These are phyloP conservation scores for Blumeriella jaapii DNA, from an alignment of 2,329 filamentous ascomycete species.

Conservation along the genomic window DNA sequence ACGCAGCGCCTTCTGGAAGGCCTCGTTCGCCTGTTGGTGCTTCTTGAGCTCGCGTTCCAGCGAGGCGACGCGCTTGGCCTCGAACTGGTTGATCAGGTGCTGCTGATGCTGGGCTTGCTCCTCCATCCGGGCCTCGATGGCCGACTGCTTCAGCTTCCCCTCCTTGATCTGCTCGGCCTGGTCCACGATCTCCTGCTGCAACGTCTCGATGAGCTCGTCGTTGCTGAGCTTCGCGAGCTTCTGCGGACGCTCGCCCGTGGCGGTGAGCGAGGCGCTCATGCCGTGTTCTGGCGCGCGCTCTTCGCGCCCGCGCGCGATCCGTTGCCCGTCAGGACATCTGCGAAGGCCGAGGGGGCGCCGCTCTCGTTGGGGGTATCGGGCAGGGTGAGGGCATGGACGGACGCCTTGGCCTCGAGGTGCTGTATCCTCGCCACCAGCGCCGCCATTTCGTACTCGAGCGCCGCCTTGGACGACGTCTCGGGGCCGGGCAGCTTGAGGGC, in stretches of 20 bases:
- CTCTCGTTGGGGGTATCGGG: slow-evolving; percentile 77
- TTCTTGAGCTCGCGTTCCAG: slow-evolving; percentile 91
- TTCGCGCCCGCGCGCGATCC: slow-evolving; percentile 27
- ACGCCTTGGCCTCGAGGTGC: slow-evolving; percentile 68
- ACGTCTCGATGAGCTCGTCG: slow-evolving; percentile 73
- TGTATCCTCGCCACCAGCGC: slow-evolving; percentile 69
- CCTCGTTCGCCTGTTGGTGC: slow-evolving; percentile 95
- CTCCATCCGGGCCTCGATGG: slow-evolving; percentile 74
- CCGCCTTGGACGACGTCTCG: slow-evolving; percentile 62
- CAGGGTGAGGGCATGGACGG: slow-evolving; percentile 44
- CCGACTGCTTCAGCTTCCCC: slow-evolving; percentile 75
- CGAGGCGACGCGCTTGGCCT: slow-evolving; percentile 76
- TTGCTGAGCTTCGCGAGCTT: slow-evolving; percentile 46
- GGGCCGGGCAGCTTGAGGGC: slow-evolving; percentile 63
- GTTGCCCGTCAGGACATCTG: slow-evolving; percentile 35
- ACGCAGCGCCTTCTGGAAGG: slow-evolving; percentile 91
- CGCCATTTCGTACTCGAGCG: slow-evolving; percentile 72
- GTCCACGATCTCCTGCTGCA: slow-evolving; percentile 84
- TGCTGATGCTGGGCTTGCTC: slow-evolving; percentile 80
- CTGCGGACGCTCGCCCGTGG: slow-evolving; percentile 21
- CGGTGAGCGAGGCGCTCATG: slow-evolving; percentile 22
- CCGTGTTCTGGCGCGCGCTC: slow-evolving; percentile 31
- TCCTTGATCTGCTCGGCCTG: slow-evolving; percentile 88
- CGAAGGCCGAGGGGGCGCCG: slow-evolving; percentile 53
- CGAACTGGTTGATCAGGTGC: slow-evolving; percentile 68